A percentile compares a stretch with the other conserved stretches of the same genome.
Evolutionary conservation across 768 basidiomycete genomes (phyloP).

Genomic region (Boletus eberwhitei): DNA sequence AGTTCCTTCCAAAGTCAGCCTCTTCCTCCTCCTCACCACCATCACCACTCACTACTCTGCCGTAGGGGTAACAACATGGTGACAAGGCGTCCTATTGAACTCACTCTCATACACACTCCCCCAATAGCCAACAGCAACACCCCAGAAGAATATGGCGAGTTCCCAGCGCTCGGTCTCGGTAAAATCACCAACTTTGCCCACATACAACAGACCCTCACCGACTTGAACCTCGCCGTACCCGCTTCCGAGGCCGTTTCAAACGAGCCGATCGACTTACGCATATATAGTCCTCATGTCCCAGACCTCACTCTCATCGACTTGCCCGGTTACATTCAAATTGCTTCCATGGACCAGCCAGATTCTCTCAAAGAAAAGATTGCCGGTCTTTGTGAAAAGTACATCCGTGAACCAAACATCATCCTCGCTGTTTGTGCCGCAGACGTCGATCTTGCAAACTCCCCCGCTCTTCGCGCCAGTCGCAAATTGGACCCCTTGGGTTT

Average conservation of each 20-base stretch:
- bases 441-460: conserved; percentile 97
- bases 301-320: conserved; percentile 97
- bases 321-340: conserved; percentile 95
- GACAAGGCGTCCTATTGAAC: conserved; percentile 94
- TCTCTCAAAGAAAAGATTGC: conserved; percentile 91
- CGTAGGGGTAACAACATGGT: conserved; percentile 98
- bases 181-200: conserved; percentile 88
- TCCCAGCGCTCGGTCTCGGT: conserved; percentile 84
- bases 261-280: conserved; percentile 94
- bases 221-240: conserved; percentile 93
- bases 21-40: neutral
- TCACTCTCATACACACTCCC: conserved; percentile 93
- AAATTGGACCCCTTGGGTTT: conserved; percentile 93
- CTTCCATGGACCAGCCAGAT: conserved; percentile 95
- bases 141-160: conserved; percentile 85
- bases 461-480: conserved; percentile 88
- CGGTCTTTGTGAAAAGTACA: conserved; percentile 89
- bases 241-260: conserved; percentile 87
- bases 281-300: conserved; percentile 93
- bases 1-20: conserved; percentile 97
- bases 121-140: conserved; percentile 45
- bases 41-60: neutral
- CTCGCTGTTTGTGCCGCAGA: conserved; percentile 99
- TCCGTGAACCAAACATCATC: conserved; percentile 99
- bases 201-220: conserved; percentile 90